phyloP scores from a whole-genome alignment of 306 rosid species.

The Rosa multiflora region DNA sequence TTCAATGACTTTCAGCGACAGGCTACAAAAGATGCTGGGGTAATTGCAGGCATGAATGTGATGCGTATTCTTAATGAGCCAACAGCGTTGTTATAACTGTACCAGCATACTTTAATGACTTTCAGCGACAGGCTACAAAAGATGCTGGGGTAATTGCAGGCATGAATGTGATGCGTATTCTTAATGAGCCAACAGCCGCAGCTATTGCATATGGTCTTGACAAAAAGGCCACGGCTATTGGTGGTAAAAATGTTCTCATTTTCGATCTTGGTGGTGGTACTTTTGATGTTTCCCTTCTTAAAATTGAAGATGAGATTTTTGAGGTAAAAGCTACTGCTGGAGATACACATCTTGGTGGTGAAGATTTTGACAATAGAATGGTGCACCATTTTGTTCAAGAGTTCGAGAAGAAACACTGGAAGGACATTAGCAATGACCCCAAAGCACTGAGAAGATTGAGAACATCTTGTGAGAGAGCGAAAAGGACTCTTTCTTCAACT shows the following conservation, averaged over 20 bases:
- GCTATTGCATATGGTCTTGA: background rate
- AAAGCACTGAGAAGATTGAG: slow-evolving; percentile 27
- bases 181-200: background rate
- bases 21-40: slow-evolving; percentile 38
- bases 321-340: slow-evolving; percentile 43
- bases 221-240: background rate
- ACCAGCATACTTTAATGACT: slow-evolving; percentile 34
- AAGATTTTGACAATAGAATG: slow-evolving; percentile 13
- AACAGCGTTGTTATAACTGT: slow-evolving; percentile 32
- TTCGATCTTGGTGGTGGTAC: background rate
- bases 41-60: slow-evolving; percentile 10
- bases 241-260: background rate
- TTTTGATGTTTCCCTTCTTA: slow-evolving; percentile 30
- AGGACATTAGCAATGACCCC: slow-evolving; percentile 25
- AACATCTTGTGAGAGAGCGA: slow-evolving; percentile 37
- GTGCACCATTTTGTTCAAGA: slow-evolving; percentile 34
- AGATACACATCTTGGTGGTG: background rate
- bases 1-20: slow-evolving; percentile 34
- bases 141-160: slow-evolving; percentile 33
- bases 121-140: slow-evolving; percentile 36
- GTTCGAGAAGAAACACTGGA: slow-evolving; percentile 32
- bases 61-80: background rate
- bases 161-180: background rate
- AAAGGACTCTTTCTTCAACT: slow-evolving; percentile 33
- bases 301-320: slow-evolving; percentile 27